A percentile compares a stretch with the other conserved stretches of the same genome.
Conservation (phyloP, 129 eudicot species). For the Gnaphalium uliginosum region DNA sequence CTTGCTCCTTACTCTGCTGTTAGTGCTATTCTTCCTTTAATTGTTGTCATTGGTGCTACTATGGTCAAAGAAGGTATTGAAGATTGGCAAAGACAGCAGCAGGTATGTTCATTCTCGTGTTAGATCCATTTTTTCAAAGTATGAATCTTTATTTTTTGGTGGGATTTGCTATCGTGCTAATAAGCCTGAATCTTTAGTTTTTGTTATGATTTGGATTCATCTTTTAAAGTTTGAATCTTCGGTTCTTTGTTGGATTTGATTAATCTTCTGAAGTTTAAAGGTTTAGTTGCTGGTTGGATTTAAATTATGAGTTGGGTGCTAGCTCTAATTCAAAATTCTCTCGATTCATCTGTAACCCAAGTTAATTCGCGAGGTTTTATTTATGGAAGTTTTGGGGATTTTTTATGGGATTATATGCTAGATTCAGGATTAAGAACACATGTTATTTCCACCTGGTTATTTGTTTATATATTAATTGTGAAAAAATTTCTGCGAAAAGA, state of each 20-base stretch:
- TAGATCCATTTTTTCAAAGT: constrained; percentile 23
- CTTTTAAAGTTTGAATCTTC: neutral
- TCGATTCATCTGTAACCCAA: too few species aligned
- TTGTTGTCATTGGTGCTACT: constrained; percentile 82
- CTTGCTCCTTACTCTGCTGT: constrained; percentile 85
- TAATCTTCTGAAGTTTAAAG: constrained; percentile 3
- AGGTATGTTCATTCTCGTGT: constrained; percentile 43
- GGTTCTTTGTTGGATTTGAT: neutral
- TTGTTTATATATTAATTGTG: neutral
- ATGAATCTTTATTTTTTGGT: constrained; percentile 21
- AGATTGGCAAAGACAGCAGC: constrained; percentile 73
- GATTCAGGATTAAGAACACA: constrained; percentile 6
- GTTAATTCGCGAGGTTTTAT: too few species aligned
- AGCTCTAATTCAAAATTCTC: too few species aligned
- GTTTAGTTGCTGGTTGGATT: constrained; percentile 5
- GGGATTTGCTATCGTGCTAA: constrained; percentile 14
- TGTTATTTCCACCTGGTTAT: neutral
- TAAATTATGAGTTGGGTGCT: too few species aligned
- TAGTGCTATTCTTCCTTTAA: constrained; percentile 72
- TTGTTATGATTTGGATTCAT: constrained; percentile 15
- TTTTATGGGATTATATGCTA: constrained; percentile 15
- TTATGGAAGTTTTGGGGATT: constrained; percentile 20
- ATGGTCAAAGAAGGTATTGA: constrained; percentile 93
- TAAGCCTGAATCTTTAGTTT: constrained; percentile 16
- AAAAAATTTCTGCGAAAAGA: neutral